Conservation (phyloP, 2,329 filamentous ascomycete genomes). For the Aspergillus sp. region DNA sequence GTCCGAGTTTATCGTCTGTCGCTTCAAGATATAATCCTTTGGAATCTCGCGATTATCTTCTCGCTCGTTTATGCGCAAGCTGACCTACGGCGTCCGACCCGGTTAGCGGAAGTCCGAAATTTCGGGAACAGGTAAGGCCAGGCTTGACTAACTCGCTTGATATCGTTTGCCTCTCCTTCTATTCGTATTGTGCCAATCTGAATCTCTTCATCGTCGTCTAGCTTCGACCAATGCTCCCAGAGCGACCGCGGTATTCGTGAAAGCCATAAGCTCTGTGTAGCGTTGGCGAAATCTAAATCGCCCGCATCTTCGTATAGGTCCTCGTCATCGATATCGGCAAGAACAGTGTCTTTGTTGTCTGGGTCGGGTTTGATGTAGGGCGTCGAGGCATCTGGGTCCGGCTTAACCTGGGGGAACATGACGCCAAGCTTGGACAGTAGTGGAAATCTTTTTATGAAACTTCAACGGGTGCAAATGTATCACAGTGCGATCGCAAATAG, state of each 20-base stretch:
- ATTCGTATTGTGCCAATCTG: conserved; percentile 75
- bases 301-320: conserved; percentile 72
- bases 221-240: conserved; percentile 76
- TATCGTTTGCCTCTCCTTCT: conserved; percentile 59
- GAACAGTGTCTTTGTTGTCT: conserved; percentile 42
- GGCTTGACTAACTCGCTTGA: conserved; percentile 48
- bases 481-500: conserved; percentile 13
- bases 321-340: conserved; percentile 58
- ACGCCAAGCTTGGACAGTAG: conserved; percentile 15
- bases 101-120: conserved; percentile 9
- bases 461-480: not conserved
- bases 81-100: conserved; percentile 60
- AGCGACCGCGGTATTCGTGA: conserved; percentile 78
- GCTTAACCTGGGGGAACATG: conserved; percentile 45
- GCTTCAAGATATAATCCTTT: conserved; percentile 82
- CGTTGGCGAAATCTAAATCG: conserved; percentile 62
- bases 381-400: conserved; percentile 43
- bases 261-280: conserved; percentile 64
- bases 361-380: conserved; percentile 48
- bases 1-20: conserved; percentile 60
- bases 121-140: not conserved
- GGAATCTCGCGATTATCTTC: conserved; percentile 75
- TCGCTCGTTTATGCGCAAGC: conserved; percentile 69
- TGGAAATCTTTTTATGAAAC: not conserved
- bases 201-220: conserved; percentile 82